Base-by-base conservation (phyloP, 345 rosid species). In the Linum usitatissimum region DNA sequence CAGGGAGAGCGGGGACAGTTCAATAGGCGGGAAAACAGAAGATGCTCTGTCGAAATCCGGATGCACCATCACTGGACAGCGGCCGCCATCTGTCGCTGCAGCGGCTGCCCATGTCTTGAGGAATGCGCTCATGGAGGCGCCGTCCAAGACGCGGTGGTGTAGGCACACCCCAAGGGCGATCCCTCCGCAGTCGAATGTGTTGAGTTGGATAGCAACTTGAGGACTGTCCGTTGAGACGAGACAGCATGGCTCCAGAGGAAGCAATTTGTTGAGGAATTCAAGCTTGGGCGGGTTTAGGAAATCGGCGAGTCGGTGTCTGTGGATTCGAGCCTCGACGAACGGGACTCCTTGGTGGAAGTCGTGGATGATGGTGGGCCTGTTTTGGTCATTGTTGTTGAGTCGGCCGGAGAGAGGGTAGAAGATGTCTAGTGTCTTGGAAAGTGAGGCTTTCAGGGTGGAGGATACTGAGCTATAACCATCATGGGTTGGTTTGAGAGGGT, bases 151-250 rank as follows among this genome's bases (percentile, higher is more conserved):
- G 28, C 48, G 57, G 57, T 66, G 69, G 8, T 30, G 19, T 5
- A 57, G 58, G 60, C 63, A 28, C 63, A 57, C 2, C n/a, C 69
- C 69, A 18, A 66, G 12, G 0, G 69, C 69, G 9, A 66, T 57
- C 30, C 63, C 69, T 1, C 69, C 69, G 18, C 63, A 66, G 10
- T 66, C 42, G n/a, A 66, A 66, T 6, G 59, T 15, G 20, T 66
- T 66, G 17, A 57, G 55, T 30, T 66, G 69, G 15, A 66, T 57
- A 30, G 48, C 62, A 34, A 66, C 28, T 6, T 31, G 36, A 31
- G 36, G 36, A 31, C 36, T 6, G 6, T 31, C 36, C 6, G 36
- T 31, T 31, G 3, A 31, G 36, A 31, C 3, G 36, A 31, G 36
- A 31, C 36, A 2, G 36, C 3, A 31, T 6, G 58, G 58, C 58